phyloP scores from a whole-genome alignment of 306 rosid genomes.

The Malus asiatica region DNA sequence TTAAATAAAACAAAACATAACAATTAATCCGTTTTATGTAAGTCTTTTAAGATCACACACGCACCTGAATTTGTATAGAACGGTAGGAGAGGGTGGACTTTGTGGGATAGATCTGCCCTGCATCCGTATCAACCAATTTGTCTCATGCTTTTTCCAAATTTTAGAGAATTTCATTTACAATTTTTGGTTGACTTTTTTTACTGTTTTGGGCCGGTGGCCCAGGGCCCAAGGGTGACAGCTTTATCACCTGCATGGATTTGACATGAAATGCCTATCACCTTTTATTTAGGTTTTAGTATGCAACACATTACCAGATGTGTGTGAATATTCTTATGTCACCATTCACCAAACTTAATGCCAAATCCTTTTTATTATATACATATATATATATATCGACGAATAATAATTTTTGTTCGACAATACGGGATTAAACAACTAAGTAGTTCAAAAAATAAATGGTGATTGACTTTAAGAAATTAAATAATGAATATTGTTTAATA shows the following conservation, averaged over 20 bases:
- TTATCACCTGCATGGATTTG: slow-evolving; percentile 75
- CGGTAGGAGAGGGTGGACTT: neutral
- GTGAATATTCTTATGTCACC: slow-evolving; percentile 42
- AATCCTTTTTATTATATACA: too few species aligned
- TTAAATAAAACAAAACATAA: too few species aligned
- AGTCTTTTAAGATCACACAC: neutral
- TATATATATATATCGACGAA: too few species aligned
- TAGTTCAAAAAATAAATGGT: too few species aligned
- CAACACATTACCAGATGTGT: neutral
- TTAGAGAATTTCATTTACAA: neutral
- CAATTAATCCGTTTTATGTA: too few species aligned
- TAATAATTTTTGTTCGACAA: too few species aligned
- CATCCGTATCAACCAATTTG: slow-evolving; percentile 9
- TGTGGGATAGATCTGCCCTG: neutral
- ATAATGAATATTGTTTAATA: too few species aligned
- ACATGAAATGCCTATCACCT: slow-evolving; percentile 33
- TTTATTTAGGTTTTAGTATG: neutral
- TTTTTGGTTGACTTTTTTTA: slow-evolving; percentile 38
- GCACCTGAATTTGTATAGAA: neutral
- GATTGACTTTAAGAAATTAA: too few species aligned
- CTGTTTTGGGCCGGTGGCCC: neutral
- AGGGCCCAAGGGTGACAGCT: neutral
- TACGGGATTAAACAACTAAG: too few species aligned
- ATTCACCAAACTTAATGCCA: neutral
- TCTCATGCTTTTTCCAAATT: neutral